Evolutionary conservation across 225 moss, liverwort and hornwort species (phyloP), one percentile per base, ranked within the genome.

Genomic region (Takakia lepidozioides): DNA sequence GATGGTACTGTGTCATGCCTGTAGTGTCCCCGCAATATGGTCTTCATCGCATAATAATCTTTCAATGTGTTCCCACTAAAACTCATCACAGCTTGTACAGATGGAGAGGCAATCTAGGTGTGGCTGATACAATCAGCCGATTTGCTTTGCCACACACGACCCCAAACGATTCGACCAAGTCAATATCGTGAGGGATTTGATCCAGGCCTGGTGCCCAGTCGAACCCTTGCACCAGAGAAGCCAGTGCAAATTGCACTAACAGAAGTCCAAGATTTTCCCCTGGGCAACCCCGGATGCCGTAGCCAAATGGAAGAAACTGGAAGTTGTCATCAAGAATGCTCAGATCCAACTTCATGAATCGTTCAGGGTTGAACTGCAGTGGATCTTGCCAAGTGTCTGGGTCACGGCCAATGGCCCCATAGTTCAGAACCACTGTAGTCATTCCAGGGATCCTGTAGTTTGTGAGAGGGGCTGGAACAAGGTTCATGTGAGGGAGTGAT

Each of bases 401-500:
- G 46, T 82, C 81, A 0, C 65, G 72, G 24, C 72, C 76, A 5
- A 73, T 63, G 4, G 73, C 81, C 30, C 51, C 53, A 16, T 66
- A 72, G 62, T 82, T 60, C 1, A 82, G 40, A 1, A 77, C 14
- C 37, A 73, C 72, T 9, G 44, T 38, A 2, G 81, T 73, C 29
- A 48, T 55, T 27, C 38, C 63, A 24, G 81, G 81, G 20, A 82
- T 23, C 48, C 61, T 66, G 16, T 65, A 82, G 13, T 38, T 47
- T 5, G 56, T 37, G 2, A 77, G 37, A 7, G 60, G 57, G 30
- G 66, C 51, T 10, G 43, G 52, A 4, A 54, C 46, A 32, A 62
- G 62, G 58, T 76, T 82, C 46, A 25, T 66, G 64, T 82, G 81
- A 8, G 81, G 81, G 14, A 73, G 56, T 26, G 76, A 76, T 30